These are phyloP conservation scores for Yamadazyma sp. DNA, from an alignment of 1,139 yeast species.

Conservation along the genomic window DNA sequence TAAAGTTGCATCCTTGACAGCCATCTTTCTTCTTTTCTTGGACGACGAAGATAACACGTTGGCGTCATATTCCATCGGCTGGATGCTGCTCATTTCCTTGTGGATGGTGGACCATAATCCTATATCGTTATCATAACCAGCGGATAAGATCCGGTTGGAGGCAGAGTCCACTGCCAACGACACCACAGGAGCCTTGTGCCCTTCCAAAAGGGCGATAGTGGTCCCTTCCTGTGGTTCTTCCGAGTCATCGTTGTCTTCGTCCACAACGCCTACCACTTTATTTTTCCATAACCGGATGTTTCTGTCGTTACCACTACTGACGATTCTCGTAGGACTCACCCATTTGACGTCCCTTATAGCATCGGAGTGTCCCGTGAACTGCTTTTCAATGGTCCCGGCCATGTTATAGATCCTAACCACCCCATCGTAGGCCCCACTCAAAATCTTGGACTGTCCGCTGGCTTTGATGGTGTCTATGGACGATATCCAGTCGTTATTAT, in stretches of 20 bases:
- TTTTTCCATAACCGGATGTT: conserved; percentile 87
- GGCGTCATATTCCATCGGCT: conserved; percentile 54
- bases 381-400: conserved; percentile 81
- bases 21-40: conserved; percentile 84
- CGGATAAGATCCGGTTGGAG: conserved; percentile 69
- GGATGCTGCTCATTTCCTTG: conserved; percentile 78
- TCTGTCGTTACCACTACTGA: conserved; percentile 87
- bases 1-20: conserved; percentile 72
- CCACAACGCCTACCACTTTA: conserved; percentile 27
- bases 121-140: conserved; percentile 77
- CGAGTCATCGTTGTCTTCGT: conserved; percentile 30
- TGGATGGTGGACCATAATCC: conserved; percentile 88
- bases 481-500: conserved; percentile 96
- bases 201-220: conserved; percentile 80
- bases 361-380: conserved; percentile 83
- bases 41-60: conserved; percentile 70
- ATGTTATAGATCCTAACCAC: conserved; percentile 85
- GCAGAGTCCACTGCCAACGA: conserved; percentile 60
- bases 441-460: conserved; percentile 49
- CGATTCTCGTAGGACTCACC: conserved; percentile 71
- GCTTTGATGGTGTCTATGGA: conserved; percentile 57
- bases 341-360: conserved; percentile 82
- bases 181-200: conserved; percentile 86
- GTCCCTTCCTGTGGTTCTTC: conserved; percentile 62
- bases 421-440: conserved; percentile 94